These are phyloP conservation scores for Sordariomycetes sp. DNA, from an alignment of 2,329 filamentous ascomycete species.

Conservation along the genomic window DNA sequence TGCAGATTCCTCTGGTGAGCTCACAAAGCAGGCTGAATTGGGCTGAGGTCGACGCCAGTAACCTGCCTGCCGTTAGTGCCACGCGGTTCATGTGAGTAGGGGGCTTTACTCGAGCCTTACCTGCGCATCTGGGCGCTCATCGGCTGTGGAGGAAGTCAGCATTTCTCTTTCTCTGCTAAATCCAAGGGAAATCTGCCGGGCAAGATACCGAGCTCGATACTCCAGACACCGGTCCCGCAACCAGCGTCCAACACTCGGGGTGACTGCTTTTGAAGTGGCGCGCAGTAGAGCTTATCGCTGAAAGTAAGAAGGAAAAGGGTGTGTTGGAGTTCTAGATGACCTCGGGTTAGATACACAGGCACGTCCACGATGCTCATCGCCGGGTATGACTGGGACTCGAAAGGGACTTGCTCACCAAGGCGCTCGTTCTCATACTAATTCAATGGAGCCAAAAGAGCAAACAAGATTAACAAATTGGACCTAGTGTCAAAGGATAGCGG, in stretches of 20 bases:
- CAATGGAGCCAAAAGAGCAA: background rate
- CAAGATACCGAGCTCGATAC: conserved; percentile 15
- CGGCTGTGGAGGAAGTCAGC: conserved; percentile 4
- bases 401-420: conserved; percentile 5
- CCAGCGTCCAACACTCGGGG: conserved; percentile 16
- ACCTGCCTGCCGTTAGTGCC: conserved; percentile 10
- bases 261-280: conserved; percentile 7
- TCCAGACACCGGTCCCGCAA: conserved; percentile 19
- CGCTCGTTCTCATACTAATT: conserved; percentile 11
- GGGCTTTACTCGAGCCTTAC: conserved; percentile 5
- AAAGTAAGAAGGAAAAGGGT: conserved; percentile 13
- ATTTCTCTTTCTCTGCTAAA: background rate
- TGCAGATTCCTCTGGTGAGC: background rate
- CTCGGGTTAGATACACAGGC: background rate
- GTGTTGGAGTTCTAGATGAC: conserved; percentile 13
- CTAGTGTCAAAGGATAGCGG: background rate
- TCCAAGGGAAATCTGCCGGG: background rate
- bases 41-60: conserved; percentile 25
- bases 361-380: background rate
- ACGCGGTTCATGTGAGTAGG: background rate
- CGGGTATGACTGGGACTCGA: background rate
- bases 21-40: conserved; percentile 23
- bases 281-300: conserved; percentile 11
- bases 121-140: conserved; percentile 14
- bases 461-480: background rate